phyloP scores from a whole-genome alignment of 148 eudicot species.

The Vaccinium macrocarpon region DNA sequence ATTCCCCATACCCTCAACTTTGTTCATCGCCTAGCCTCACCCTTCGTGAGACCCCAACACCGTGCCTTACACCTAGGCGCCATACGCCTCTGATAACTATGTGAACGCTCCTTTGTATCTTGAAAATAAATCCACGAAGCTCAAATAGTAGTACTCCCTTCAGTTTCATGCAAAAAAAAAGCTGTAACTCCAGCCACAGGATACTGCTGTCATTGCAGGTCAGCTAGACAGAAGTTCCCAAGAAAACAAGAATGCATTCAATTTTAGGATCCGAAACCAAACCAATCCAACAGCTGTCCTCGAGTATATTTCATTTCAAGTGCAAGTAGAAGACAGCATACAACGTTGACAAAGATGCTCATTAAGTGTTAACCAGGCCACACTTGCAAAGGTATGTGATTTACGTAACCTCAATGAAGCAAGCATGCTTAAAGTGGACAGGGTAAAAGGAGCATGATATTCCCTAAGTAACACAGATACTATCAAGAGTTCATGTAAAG shows the following conservation, averaged over 20 bases:
- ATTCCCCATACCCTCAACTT: too few species aligned
- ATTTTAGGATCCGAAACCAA: background rate
- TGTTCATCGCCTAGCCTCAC: too few species aligned
- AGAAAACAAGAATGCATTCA: background rate
- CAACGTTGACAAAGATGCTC: background rate
- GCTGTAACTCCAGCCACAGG: background rate
- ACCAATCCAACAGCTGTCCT: background rate
- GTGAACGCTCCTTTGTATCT: too few species aligned
- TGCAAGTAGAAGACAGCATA: background rate
- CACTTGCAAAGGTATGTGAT: background rate
- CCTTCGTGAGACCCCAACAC: too few species aligned
- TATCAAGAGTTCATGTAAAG: background rate
- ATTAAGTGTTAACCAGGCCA: background rate
- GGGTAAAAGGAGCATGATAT: too few species aligned
- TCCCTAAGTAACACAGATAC: background rate
- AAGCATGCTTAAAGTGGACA: background rate
- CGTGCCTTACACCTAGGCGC: too few species aligned
- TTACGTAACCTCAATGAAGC: background rate
- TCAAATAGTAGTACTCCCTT: too few species aligned
- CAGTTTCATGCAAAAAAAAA: background rate
- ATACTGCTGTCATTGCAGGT: background rate
- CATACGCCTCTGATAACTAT: too few species aligned
- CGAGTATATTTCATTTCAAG: background rate
- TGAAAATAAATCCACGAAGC: too few species aligned
- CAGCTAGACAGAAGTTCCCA: background rate